Base-by-base conservation (phyloP, 768 basidiomycete genomes). In the Hortiboletus campestris region DNA sequence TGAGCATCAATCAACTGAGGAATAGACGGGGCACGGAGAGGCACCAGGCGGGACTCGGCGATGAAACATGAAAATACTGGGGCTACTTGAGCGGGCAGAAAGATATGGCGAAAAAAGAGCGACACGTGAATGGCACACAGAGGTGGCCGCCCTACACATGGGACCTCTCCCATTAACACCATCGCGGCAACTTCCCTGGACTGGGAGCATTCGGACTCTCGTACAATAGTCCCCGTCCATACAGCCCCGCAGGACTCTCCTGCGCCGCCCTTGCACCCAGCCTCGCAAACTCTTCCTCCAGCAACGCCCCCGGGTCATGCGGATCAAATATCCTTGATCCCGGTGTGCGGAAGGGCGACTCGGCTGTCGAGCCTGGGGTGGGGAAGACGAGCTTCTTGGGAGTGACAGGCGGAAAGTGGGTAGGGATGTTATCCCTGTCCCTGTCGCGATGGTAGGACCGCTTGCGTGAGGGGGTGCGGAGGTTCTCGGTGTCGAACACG, bases 231-330 rank as follows among this genome's bases (percentile, higher is more conserved):
- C 79, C 78, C 29, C 76, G 75, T 17, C 76, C 89, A 67, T 83
- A 91, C 47, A 89, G 63, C 1, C 88, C 87, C 0, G 72, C 77
- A 0, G 88, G 89, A 63, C 87, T 89, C 35, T 85, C 84, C 20
- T 78, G 78, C 29, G 69, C 63, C 5, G 70, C 75, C 55, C 62
- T 74, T 43, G 59, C 65, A 4, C 78, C 76, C 54, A 83, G 70
- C 53, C 84, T 74, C 46, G 78, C 80, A 51, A 92, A 73, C 55
- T 92, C 90, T 46, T 91, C 90, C 46, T 89, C 86, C 22, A 91
- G 73, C 41, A 89, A 63, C 32, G 80, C 74, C 32, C 80, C 74
- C 4, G 88, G 86, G 68, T 90, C 86, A 59, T 88, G 84, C 31
- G 88, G 88, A 66, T 90, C 89, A 58, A 82, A 84, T 32, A 88